phyloP scores from a whole-genome alignment of 495 filamentous ascomycete genomes.

The Daldinia loculata region DNA sequence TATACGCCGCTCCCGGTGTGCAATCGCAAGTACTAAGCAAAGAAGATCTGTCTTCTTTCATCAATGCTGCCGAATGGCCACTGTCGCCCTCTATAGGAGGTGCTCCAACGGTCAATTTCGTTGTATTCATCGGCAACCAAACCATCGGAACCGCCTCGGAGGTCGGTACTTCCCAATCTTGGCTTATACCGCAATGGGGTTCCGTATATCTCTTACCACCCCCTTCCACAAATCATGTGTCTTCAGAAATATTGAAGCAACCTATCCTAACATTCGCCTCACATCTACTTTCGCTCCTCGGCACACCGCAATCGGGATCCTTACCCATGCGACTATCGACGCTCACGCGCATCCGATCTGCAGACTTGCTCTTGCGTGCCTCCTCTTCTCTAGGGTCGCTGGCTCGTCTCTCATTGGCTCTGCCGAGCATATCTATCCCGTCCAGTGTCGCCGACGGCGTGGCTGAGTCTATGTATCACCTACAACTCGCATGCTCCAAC shows the following conservation, averaged over 20 bases:
- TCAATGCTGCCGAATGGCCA: constrained; percentile 98
- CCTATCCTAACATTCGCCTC: constrained; percentile 90
- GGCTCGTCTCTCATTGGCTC: constrained; percentile 81
- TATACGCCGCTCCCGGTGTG: constrained; percentile 85
- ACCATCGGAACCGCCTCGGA: constrained; percentile 48
- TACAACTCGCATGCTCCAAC: constrained; percentile 77
- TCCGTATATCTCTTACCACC: constrained; percentile 83
- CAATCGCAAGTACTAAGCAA: constrained; percentile 73
- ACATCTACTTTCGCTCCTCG: constrained; percentile 88
- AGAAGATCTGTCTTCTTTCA: constrained; percentile 90
- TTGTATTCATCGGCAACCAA: constrained; percentile 78
- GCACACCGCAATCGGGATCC: constrained; percentile 79
- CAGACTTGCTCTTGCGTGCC: constrained; percentile 86
- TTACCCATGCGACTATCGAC: constrained; percentile 87
- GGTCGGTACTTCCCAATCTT: constrained; percentile 79
- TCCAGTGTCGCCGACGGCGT: constrained; percentile 86
- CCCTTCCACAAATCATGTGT: constrained; percentile 49
- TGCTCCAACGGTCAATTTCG: constrained; percentile 94
- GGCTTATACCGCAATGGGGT: constrained; percentile 97
- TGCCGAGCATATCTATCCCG: constrained; percentile 91
- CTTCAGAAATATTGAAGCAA: constrained; percentile 69
- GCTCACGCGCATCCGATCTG: constrained; percentile 81
- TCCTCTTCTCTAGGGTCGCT: constrained; percentile 94
- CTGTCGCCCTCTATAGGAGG: constrained; percentile 91
- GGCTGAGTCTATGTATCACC: constrained; percentile 75